Evolutionary conservation across 805 yeast genomes (phyloP).

Genomic region (Metschnikowia aberdeeniae): DNA sequence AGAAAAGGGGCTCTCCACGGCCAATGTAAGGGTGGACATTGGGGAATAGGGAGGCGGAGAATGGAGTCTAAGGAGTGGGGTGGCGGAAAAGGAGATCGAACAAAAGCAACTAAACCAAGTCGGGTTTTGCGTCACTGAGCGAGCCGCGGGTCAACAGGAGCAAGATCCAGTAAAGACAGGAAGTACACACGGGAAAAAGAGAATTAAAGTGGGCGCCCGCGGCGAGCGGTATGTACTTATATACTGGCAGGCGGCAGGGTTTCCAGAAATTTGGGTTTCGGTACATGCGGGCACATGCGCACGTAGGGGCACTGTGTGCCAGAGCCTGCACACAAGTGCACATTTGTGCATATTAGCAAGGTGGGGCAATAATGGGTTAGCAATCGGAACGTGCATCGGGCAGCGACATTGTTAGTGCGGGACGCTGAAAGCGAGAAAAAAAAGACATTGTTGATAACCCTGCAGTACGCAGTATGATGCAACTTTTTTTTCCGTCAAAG

Average conservation of each 20-base stretch:
- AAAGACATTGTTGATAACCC: too few species aligned
- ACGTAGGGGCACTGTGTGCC: not conserved
- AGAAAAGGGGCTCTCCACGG: constrained; percentile 14
- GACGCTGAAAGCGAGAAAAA: too few species aligned
- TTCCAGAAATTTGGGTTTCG: constrained; percentile 2
- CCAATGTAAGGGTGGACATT: constrained; percentile 17
- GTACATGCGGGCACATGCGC: not conserved
- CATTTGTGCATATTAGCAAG: not conserved
- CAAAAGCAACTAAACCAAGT: not conserved
- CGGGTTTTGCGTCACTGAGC: constrained; percentile 1
- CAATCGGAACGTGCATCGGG: not conserved
- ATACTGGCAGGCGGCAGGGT: constrained; percentile 1
- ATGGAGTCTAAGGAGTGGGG: not conserved
- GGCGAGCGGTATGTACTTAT: not conserved
- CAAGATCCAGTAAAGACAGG: not conserved
- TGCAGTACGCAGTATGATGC: too few species aligned
- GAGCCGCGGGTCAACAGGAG: not conserved
- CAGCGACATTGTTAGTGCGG: too few species aligned
- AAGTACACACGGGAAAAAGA: not conserved
- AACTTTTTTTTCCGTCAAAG: not conserved
- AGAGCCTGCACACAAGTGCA: not conserved
- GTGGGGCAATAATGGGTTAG: constrained; percentile 5
- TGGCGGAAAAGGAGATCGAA: not conserved
- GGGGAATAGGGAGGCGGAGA: not conserved
- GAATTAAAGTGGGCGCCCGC: not conserved